Evolutionary conservation across 2,329 filamentous ascomycete species (phyloP), one percentile per base, ranked within the genome.

Genomic region (Penicillium sp.): DNA sequence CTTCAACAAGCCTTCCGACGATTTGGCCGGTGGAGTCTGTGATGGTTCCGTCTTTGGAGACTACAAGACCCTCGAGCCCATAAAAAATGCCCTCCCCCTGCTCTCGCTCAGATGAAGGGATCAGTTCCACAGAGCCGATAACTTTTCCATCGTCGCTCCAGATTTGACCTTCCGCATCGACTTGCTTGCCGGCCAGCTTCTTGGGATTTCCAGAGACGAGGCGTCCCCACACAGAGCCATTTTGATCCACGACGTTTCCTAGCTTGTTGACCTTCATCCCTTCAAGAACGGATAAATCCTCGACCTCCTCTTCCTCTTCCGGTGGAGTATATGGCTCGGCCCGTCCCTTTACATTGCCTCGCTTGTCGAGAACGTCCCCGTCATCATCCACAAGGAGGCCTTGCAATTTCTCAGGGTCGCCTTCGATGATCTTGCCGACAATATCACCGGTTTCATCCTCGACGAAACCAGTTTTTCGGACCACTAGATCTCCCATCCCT

Each of bases 21-120:
- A 3, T 82, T 78, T 37, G 92, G 81, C 33, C 86, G 80, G 22
- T 90, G 90, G 44, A 93, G 84, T 96, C 81, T 80, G 96, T 79
- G 53, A 85, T 81, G 41, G 80, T 77, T 53, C 82, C 82, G 51
- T 82, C 81, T 65, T 82, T 82, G 69, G 80, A 79, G 18, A 85
- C 81, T 45, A 78, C 72, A 4, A 84, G 76, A 52, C 79, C 80
- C 54, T 84, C 81, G 23, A 81, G 76, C 48, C 82, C 82, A 41
- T 81, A 80, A 61, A 85, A 85, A 9, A 80, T 78, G 37, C 82
- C 81, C 67, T 84, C 82, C 18, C 79, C 73, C 58, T 79, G 54
- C 74, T 75, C 58, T 83, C 80, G 26, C 44, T 47, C 44, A 33
- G 26, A 31, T 11, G n/a, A 5, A 18, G 35, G n/a, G 2, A 40